Evolutionary conservation across 2,329 filamentous ascomycete genomes (phyloP), one percentile per base, ranked within the genome.

Genomic region (Cordyceps tenuipes): DNA sequence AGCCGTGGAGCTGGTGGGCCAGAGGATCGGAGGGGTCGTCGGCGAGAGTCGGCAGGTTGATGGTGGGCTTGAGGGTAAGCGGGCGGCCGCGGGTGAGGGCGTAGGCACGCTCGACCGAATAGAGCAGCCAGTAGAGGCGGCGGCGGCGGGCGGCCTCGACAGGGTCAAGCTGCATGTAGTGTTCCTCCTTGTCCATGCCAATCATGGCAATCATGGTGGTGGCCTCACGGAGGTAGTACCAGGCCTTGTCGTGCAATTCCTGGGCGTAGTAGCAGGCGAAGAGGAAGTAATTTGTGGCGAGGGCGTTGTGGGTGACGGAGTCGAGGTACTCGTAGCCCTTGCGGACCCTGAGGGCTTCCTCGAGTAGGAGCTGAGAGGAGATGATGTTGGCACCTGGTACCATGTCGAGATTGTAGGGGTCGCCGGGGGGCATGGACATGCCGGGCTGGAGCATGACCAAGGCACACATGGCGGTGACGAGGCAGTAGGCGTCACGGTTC

Each of bases 251-350:
- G 69, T 91, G 87, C 69, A 86, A 79, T 63, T 91, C 87, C 51
- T 90, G 75, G 43, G 84, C 86, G 62, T 88, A 87, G 69, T 87
- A 84, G 61, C 86, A 87, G 43, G 83, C 87, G 66, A 90, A 91
- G 29, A 93, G 71, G 70, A 93, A 91, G 72, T 89, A 91, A 58
- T 87, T 91, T n/a, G 87, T 90, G 61, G 86, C 83, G 13, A 90
- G 71, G 49, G 76, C 81, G 66, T 84, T 83, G 61, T 82, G 70
- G 9, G 77, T 82, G 8, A 84, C 79, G 15, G 74, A 74, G 56
- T 83, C 82, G 36, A 82, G 75, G 63, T 84, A 83, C 62, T 87
- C 84, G 63, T 80, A 82, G 23, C 81, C 80, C 68, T 85, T 86
- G 59, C 85, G 79, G 5, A 87, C 83, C n/a, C 83, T 79, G 17